Percentiles rank a stretch among this genome's conserved stretches.
Conservation (phyloP, 2,329 filamentous ascomycete species). For the Claviceps sp. region DNA sequence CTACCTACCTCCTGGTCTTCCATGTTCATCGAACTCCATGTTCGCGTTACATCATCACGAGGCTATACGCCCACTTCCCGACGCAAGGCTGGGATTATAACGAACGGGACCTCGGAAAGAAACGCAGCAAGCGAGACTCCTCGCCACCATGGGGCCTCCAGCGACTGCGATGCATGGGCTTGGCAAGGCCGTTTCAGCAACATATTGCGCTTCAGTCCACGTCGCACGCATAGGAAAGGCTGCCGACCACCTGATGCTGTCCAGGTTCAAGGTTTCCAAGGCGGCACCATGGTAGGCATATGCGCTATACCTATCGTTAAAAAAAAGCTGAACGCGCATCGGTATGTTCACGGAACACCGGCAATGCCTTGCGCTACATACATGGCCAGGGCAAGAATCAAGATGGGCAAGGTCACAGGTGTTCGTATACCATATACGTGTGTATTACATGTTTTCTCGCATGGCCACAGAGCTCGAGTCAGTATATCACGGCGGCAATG, state of each 20-base stretch:
- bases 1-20: not conserved
- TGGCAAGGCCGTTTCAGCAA: not conserved
- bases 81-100: not conserved
- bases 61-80: not conserved
- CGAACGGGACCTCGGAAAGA: not conserved
- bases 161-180: not conserved
- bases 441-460: not conserved
- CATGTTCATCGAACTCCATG: not conserved
- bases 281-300: not conserved
- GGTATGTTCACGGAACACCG: too few relatives aligned
- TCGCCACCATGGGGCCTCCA: not conserved
- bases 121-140: not conserved
- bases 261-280: not conserved
- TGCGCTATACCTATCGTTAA: not conserved
- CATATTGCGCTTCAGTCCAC: not conserved
- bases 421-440: not conserved
- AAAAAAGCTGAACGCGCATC: not conserved
- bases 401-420: not conserved
- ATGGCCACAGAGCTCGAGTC: not conserved
- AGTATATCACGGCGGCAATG: not conserved
- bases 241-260: not conserved
- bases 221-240: not conserved
- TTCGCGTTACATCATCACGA: not conserved
- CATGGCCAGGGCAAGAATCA: not conserved
- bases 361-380: not conserved